Evolutionary conservation across 371 early-diverging fungal species (phyloP).

Genomic region (Rhizopus stolonifer): DNA sequence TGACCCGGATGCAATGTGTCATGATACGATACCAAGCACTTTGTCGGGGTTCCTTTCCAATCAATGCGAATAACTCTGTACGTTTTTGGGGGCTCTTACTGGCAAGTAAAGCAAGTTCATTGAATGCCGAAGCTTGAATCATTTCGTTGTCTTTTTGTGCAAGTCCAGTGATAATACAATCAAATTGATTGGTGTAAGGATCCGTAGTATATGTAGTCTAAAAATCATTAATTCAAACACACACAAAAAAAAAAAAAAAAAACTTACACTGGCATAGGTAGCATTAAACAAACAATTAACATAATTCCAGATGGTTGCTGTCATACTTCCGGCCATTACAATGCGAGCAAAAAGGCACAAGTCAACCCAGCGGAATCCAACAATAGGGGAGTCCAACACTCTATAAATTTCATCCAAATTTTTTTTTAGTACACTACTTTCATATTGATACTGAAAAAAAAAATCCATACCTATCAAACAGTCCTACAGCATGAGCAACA

Average conservation of each 20-base stretch:
- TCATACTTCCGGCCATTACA: conserved; percentile 36
- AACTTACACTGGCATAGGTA: conserved; percentile 24
- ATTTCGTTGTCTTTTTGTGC: conserved; percentile 10
- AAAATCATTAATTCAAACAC: conserved; percentile 3
- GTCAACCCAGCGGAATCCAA: conserved; percentile 45
- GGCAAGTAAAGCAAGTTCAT: conserved; percentile 45
- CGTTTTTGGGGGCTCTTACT: conserved; percentile 35
- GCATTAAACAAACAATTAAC: conserved; percentile 47
- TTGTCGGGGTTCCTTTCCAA: conserved; percentile 27
- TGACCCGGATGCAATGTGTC: conserved; percentile 34
- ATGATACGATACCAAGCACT: conserved; percentile 53
- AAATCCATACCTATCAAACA: conserved; percentile 28
- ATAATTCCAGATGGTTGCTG: conserved; percentile 36
- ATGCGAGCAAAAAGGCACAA: conserved; percentile 41
- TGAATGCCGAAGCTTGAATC: conserved; percentile 40
- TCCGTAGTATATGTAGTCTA: conserved; percentile 11
- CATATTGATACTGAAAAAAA: too few species aligned
- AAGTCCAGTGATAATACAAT: conserved; percentile 15
- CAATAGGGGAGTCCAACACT: conserved; percentile 43
- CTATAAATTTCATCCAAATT: conserved; percentile 18
- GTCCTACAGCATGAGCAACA: conserved; percentile 29
- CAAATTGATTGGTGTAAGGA: conserved; percentile 15
- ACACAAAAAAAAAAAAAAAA: too few species aligned
- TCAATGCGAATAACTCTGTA: conserved; percentile 32
- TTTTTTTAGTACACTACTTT: too few species aligned